Evolutionary conservation across 208 protist genomes (phyloP), one percentile per base, ranked within the genome.

Genomic region (Acanthamoeba castellanii): DNA sequence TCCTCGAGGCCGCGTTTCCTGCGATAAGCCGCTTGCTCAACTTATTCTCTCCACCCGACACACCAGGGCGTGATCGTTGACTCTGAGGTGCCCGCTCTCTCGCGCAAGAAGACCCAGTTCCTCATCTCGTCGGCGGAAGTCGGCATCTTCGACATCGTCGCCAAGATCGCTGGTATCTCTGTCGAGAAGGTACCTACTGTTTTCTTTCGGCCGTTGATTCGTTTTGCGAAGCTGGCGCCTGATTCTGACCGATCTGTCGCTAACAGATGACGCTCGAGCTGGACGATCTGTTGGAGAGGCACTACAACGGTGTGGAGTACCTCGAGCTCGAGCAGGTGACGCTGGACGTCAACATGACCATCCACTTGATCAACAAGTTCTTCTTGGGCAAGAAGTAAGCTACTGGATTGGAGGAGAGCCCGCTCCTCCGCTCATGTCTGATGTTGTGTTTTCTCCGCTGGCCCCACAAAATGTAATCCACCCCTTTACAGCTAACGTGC

Each of bases 281-380:
- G 22, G 96, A 97, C 70, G 96, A 97, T 66, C 93, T 97, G 27
- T 84, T 97, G 18, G 96, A 97, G 52, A 95, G 94, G 55, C 88
- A 96, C 30, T 88, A 66, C 30, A 97, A 96, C 50, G 74, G 91
- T 32, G 72, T 93, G 18, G 88, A 89, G 20, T 89, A 61, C 37
- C 37, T 97, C 11, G 94, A 97, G 55, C 37, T 96, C 0, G 96
- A 97, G 30, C 89, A 96, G 70, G 96, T 97, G 4, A 97, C 94
- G 13, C 72, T 97, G 6, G 95, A 97, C 82, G 96, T 97, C 8
- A 97, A 97, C 66, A 96, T 97, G 95, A 97, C 96, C 5, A 96
- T 97, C 32, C 95, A 96, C 76, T 78, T 97, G 13, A 84, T 97
- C 55, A 97, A 97, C 55, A 97, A 96, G 72, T 78, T 97, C 20